Conservation (phyloP, 805 yeast species). For the Ogataea corticis region DNA sequence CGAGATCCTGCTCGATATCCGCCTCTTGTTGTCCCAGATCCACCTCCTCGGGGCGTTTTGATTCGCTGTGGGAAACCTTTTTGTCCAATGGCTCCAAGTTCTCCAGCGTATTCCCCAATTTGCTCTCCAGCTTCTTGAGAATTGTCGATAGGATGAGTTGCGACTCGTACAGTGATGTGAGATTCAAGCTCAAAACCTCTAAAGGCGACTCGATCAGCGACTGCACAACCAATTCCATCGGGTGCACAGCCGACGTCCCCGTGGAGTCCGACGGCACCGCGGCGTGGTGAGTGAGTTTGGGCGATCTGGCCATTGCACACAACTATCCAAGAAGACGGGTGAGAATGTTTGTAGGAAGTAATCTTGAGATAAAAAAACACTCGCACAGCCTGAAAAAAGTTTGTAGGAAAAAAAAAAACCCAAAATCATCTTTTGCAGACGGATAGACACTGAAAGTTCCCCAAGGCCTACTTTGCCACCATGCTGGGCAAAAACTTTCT, state of each 20-base stretch:
- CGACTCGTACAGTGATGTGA: slow-evolving; percentile 55
- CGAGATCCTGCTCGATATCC: slow-evolving; percentile 9
- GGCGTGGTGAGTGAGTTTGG: neutral
- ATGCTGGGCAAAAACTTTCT: neutral
- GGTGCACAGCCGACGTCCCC: slow-evolving; percentile 42
- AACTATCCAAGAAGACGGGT: no score
- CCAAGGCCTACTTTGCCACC: no score
- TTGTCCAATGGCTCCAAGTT: slow-evolving; percentile 9
- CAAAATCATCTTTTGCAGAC: no score
- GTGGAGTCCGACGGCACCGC: slow-evolving; percentile 16
- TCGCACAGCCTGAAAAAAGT: no score
- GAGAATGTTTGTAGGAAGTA: no score
- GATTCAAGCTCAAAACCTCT: slow-evolving; percentile 49
- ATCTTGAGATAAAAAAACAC: no score
- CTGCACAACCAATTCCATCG: slow-evolving; percentile 61
- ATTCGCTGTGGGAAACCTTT: no score
- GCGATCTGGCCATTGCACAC: slow-evolving; percentile 5
- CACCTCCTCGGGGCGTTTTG: slow-evolving; percentile 14
- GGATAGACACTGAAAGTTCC: no score
- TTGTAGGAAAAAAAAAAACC: no score
- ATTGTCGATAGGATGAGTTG: slow-evolving; percentile 55
- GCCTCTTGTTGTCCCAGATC: slow-evolving; percentile 9
- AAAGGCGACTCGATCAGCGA: slow-evolving; percentile 53
- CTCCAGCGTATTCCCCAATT: slow-evolving; percentile 26
- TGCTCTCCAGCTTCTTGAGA: slow-evolving; percentile 40